Conservation (phyloP, 805 yeast species). For the Saccharomycopsis amapae region DNA sequence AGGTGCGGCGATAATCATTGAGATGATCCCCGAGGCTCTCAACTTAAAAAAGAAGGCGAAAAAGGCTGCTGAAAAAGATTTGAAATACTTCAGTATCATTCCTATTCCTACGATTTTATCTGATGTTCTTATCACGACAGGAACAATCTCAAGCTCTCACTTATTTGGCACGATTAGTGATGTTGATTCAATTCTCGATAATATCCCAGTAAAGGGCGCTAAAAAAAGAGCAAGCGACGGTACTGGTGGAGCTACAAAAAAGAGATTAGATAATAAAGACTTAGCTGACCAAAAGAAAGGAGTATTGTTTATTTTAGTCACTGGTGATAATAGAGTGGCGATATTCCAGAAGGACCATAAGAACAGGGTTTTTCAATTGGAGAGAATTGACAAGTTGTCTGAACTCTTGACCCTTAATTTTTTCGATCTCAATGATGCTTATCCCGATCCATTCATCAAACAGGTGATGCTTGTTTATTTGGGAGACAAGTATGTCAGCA, state of each 20-base stretch:
- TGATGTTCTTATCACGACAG: conserved; percentile 18
- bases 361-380: conserved; percentile 33
- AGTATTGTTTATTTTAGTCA: conserved; percentile 25
- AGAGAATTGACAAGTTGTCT: conserved; percentile 31
- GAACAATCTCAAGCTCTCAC: conserved; percentile 11
- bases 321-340: conserved; percentile 70
- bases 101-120: conserved; percentile 16
- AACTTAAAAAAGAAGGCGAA: conserved; percentile 13
- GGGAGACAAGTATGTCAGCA: conserved; percentile 49
- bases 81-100: conserved; percentile 15
- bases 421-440: conserved; percentile 21
- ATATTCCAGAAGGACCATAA: conserved; percentile 49
- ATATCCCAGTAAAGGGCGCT: conserved; percentile 1
- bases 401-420: conserved; percentile 24
- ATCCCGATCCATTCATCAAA: conserved; percentile 38
- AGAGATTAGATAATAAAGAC: neutral
- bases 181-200: conserved; percentile 8
- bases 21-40: conserved; percentile 7
- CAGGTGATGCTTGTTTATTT: conserved; percentile 56
- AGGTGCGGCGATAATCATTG: conserved; percentile 18
- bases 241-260: neutral
- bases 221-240: conserved; percentile 3
- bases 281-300: conserved; percentile 18
- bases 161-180: conserved; percentile 9
- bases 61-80: conserved; percentile 11